These are phyloP conservation scores for bread wheat (Triticum aestivum) DNA, from an alignment of 176 grass and related monocot species.

Conservation along the genomic window IWGSC_CS_RefSeq_v2.1 NC_057810.1:538267787-538268286, in stretches of 20 bases:
- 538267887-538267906: not conserved
- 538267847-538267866: not conserved
- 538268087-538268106: not conserved
- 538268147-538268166: conserved; percentile 20
- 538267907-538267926: not conserved
- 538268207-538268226: not conserved
- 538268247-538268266: conserved; percentile 13
- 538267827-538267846: not conserved
- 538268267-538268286: conserved; percentile 85
- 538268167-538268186: not conserved
- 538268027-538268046: not conserved
- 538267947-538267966: conserved; percentile 37
- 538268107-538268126: not conserved
- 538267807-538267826: not conserved
- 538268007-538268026: not conserved
- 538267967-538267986: not conserved
- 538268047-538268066: not conserved
- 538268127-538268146: not conserved
- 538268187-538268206: not conserved
- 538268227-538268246: not conserved
- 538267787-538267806: not conserved
- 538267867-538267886: not conserved
- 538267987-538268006: conserved; percentile 1
- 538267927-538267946: conserved; percentile 32
- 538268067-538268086: not conserved